Evolutionary conservation across 306 rosid genomes (phyloP), one percentile per base, ranked within the genome.

Genomic region (Cyamopsis tetragonoloba): DNA sequence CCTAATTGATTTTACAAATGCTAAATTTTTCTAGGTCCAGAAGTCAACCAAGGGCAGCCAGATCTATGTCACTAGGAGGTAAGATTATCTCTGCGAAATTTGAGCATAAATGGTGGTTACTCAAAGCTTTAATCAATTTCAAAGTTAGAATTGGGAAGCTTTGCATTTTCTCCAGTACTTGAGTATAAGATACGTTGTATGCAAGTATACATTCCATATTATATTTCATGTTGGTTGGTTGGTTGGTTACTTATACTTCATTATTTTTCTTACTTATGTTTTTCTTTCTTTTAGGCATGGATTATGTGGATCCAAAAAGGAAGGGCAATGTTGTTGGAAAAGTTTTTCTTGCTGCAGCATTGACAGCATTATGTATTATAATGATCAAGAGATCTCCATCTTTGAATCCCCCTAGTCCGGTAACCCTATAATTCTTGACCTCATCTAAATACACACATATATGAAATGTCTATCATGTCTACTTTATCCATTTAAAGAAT

Each of bases 1-100:
- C 58, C 35, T 74, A 58, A 18, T 19, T 74, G 50, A 38, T 30
- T 77, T 72, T 66, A 71, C 81, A 61, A 81, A 90, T 93, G 99
- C 90, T 80, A 78, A 77, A 56, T 56, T 75, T 84, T 72, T 81
- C 77, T 55, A 88, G 96, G 88, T 4, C 67, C 50, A 86, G 96
- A 80, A 74, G 19, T 75, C 97, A 86, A 73, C 75, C 87, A 15
- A 85, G 99, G 87, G 62, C 81, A 17, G 59, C 67, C 65, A 81
- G 97, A 82, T 39, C 99, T 65, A 59, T 86, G 84, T 77, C 97
- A 48, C 65, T 93, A 44, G 98, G 98, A 64, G 99, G 99, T 90
- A 79, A 62, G 84, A 19, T 71, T 82, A 49, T 62, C 15, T 9
- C 47, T 48, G 9, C 24, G 4, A n/a, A 8, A n/a, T 30, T 27